Percentiles rank a stretch among this genome's conserved stretches.
Conservation (phyloP, 75 land plant species). For the Picea glauca region DNA sequence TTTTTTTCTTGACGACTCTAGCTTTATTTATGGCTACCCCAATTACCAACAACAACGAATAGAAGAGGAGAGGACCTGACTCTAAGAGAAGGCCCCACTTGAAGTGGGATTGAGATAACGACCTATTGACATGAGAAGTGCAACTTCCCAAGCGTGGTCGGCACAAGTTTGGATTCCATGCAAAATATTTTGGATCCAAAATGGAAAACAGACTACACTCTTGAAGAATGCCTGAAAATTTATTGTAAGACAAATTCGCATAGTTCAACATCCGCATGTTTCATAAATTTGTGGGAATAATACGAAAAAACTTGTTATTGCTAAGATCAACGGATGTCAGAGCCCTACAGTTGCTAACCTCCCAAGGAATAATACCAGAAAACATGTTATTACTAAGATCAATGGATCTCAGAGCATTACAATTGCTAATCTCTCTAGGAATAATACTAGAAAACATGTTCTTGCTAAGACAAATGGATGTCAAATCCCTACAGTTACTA, state of each 20-base stretch:
- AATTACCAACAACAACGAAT: constrained; percentile 27
- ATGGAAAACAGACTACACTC: not conserved
- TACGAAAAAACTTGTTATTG: too few relatives aligned
- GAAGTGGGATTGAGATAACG: not conserved
- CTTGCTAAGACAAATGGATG: too few relatives aligned
- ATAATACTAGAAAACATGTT: not conserved
- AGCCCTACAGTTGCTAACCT: not conserved
- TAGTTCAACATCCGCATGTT: too few relatives aligned
- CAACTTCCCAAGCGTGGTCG: constrained; percentile 16
- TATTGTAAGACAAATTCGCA: too few relatives aligned
- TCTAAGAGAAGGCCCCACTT: constrained; percentile 42
- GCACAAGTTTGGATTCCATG: constrained; percentile 38
- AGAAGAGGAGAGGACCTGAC: constrained; percentile 26
- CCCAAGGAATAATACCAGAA: constrained; percentile 24
- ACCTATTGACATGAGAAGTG: too few relatives aligned
- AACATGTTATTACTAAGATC: constrained; percentile 29
- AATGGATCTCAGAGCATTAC: constrained; percentile 20
- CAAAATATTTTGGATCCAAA: constrained; percentile 22
- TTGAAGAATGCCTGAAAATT: too few relatives aligned
- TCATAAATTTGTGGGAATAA: too few relatives aligned
- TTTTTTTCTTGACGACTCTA: constrained; percentile 12
- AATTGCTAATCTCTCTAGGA: constrained; percentile 24
- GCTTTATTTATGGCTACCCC: constrained; percentile 21
- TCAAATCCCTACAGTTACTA: too few relatives aligned
- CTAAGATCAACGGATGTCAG: too few relatives aligned